Conservation (phyloP, 1,284 basidiomycete species). For the Heimioporus retisporus region DNA sequence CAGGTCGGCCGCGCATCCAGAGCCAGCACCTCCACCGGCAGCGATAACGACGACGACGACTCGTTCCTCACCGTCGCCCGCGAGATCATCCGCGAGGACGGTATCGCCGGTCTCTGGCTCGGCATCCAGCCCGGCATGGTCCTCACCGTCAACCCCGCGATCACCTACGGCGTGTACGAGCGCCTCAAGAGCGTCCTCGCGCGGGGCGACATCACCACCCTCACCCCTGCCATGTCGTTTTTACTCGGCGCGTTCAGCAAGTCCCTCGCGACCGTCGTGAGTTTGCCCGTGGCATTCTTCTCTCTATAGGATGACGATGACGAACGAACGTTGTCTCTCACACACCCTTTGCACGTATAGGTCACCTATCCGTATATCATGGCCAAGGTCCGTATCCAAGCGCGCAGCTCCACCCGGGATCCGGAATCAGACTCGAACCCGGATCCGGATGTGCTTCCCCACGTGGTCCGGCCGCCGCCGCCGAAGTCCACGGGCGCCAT, state of each 20-base stretch:
- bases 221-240: slow-evolving; percentile 88
- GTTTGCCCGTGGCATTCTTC: too few species aligned
- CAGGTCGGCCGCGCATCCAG: slow-evolving; percentile 73
- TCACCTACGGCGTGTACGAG: slow-evolving; percentile 98
- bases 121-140: slow-evolving; percentile 95
- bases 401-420: slow-evolving; percentile 69
- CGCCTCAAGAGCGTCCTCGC: slow-evolving; percentile 83
- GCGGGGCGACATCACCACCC: slow-evolving; percentile 59
- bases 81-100: slow-evolving; percentile 95
- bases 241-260: slow-evolving; percentile 95
- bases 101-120: slow-evolving; percentile 93
- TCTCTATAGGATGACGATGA: too few species aligned
- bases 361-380: slow-evolving; percentile 95
- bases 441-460: slow-evolving; percentile 46
- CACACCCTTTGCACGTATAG: too few species aligned
- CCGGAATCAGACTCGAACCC: slow-evolving; percentile 52
- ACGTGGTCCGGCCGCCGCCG: slow-evolving; percentile 34
- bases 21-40: background rate
- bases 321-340: too few species aligned
- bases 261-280: slow-evolving; percentile 94
- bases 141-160: slow-evolving; percentile 96
- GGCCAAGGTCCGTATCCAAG: slow-evolving; percentile 98
- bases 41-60: slow-evolving; percentile 50
- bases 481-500: slow-evolving; percentile 77
- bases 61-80: slow-evolving; percentile 84